phyloP scores from a whole-genome alignment of 1,139 yeast species.

The Pichia sp. region DNA sequence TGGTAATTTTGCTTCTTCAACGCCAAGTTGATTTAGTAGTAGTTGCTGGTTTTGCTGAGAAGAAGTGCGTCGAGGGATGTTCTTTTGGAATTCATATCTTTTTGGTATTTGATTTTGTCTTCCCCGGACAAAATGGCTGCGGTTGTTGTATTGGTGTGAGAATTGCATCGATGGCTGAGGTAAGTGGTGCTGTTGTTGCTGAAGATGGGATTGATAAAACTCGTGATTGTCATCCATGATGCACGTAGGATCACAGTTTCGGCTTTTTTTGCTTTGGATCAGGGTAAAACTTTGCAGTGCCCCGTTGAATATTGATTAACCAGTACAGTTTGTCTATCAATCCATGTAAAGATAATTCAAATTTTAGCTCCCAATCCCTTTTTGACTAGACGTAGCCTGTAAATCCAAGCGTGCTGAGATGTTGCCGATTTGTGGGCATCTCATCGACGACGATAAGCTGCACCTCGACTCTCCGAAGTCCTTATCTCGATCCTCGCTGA shows the following conservation, averaged over 20 bases:
- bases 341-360: too few relatives aligned
- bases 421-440: neutral
- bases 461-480: neutral
- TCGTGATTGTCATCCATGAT: neutral
- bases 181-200: conserved; percentile 3
- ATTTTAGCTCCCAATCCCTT: too few relatives aligned
- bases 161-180: conserved; percentile 4
- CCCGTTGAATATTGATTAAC: too few relatives aligned
- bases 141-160: neutral
- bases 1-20: neutral
- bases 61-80: conserved; percentile 19
- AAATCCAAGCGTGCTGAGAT: too few relatives aligned
- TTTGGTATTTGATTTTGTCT: conserved; percentile 27
- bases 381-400: too few relatives aligned
- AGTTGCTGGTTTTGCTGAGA: conserved; percentile 7
- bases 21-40: neutral
- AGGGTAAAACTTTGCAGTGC: too few relatives aligned
- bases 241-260: neutral
- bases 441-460: neutral
- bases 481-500: neutral
- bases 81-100: conserved; percentile 28
- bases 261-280: too few relatives aligned
- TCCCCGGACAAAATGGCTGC: conserved; percentile 20
- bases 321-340: too few relatives aligned
- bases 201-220: neutral